Percentiles rank a stretch among this genome's conserved stretches.
phyloP scores from a whole-genome alignment of 768 basidiomycete genomes.

The Cubamyces lactineus region DNA sequence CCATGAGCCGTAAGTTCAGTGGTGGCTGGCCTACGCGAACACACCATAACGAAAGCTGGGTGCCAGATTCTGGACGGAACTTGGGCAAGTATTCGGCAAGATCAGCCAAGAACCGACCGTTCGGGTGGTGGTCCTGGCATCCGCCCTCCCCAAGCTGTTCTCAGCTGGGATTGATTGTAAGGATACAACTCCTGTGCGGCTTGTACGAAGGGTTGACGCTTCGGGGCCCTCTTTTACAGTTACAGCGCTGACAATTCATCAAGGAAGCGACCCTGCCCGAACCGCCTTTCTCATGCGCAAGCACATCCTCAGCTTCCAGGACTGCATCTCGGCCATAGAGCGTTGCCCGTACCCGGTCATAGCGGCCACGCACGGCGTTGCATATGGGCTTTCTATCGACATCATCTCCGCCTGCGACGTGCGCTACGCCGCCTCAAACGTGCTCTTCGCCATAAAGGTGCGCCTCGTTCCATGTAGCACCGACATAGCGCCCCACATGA shows the following conservation, averaged over 20 bases:
- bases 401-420: conserved; percentile 79
- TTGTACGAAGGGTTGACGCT: no score
- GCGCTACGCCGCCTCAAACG: conserved; percentile 66
- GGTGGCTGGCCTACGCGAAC: neutral
- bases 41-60: neutral
- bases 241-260: conserved; percentile 9
- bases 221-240: no score
- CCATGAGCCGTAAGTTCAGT: conserved; percentile 45
- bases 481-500: neutral
- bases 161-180: conserved; percentile 84
- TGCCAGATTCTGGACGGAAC: conserved; percentile 72
- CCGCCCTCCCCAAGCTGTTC: conserved; percentile 70
- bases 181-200: no score
- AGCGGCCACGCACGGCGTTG: conserved; percentile 75
- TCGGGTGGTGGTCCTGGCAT: conserved; percentile 74
- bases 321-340: conserved; percentile 67
- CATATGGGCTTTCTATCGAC: conserved; percentile 80
- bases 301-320: conserved; percentile 64
- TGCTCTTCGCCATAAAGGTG: conserved; percentile 75
- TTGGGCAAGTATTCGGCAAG: conserved; percentile 61
- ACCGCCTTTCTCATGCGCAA: conserved; percentile 51
- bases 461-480: conserved; percentile 19
- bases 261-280: conserved; percentile 56
- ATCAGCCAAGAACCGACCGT: conserved; percentile 59
- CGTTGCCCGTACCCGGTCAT: conserved; percentile 80